These are phyloP conservation scores for Melanomma pulvis-pyrius DNA, from an alignment of 495 filamentous ascomycete genomes.

Conservation along the genomic window DNA sequence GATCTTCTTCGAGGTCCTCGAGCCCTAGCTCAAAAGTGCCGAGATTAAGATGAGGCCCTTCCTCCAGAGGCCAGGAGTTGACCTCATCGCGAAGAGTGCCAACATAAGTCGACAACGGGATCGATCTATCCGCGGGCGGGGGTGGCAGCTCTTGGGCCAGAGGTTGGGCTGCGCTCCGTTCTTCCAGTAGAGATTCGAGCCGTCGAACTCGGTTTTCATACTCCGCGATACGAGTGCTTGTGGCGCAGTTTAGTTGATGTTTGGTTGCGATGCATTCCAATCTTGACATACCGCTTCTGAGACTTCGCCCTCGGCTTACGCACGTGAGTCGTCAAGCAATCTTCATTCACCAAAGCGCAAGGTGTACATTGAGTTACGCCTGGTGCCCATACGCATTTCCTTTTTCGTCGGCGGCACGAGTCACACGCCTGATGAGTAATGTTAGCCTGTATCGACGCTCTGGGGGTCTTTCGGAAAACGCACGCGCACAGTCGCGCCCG, in stretches of 20 bases:
- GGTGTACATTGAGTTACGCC: conserved; percentile 8
- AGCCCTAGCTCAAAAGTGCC: not conserved
- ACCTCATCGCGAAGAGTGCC: conserved; percentile 15
- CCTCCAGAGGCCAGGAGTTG: not conserved
- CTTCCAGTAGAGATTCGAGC: conserved; percentile 20
- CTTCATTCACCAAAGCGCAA: conserved; percentile 13
- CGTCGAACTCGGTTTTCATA: conserved; percentile 26
- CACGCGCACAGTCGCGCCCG: conserved; percentile 8
- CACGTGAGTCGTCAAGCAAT: conserved; percentile 23
- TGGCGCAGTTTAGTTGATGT: not conserved
- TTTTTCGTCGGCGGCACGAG: conserved; percentile 23
- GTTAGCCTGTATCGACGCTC: too few species aligned
- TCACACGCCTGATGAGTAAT: conserved; percentile 19
- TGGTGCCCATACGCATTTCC: conserved; percentile 13
- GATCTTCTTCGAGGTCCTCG: not conserved
- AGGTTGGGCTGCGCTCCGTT: conserved; percentile 19
- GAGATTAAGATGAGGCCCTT: not conserved
- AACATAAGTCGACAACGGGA: conserved; percentile 10
- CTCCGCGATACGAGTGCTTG: conserved; percentile 20
- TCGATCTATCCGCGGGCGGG: conserved; percentile 4
- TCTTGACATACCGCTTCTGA: conserved; percentile 19
- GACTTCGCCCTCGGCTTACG: conserved; percentile 21
- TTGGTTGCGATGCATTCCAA: not conserved
- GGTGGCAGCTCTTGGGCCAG: not conserved
- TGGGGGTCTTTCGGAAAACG: not conserved